A percentile compares a stretch with the other conserved stretches of the same genome.
phyloP scores from a whole-genome alignment of 305 asterid genomes.

The Lippia alba region DNA sequence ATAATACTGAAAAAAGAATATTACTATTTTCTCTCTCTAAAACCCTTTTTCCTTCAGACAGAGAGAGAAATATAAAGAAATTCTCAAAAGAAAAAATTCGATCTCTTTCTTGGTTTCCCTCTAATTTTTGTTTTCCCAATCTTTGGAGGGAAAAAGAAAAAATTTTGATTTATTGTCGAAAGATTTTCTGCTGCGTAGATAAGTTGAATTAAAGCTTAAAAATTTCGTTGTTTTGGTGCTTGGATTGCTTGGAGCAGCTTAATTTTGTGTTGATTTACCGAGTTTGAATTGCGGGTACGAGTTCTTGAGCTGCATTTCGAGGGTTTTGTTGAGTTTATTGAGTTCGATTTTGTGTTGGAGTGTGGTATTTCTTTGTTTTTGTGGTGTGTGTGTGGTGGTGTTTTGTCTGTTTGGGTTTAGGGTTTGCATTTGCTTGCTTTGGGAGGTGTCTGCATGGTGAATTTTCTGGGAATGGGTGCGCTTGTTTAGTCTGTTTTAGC shows the following conservation, averaged over 20 bases:
- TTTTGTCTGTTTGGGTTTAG: constrained; percentile 24
- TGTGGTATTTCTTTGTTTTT: constrained; percentile 5
- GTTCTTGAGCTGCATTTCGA: constrained; percentile 23
- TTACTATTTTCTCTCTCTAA: constrained; percentile 30
- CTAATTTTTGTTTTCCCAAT: constrained; percentile 38
- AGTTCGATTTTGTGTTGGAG: constrained; percentile 25
- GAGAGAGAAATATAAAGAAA: constrained; percentile 30
- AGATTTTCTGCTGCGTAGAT: background rate
- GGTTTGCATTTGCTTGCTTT: constrained; percentile 40
- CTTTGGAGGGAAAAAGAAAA: constrained; percentile 63
- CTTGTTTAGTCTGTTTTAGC: constrained; percentile 13
- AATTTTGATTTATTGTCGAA: constrained; percentile 32
- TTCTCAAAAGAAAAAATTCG: constrained; percentile 40
- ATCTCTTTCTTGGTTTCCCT: constrained; percentile 50
- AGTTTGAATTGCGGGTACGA: constrained; percentile 41
- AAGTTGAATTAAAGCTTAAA: constrained; percentile 21
- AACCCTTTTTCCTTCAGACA: constrained; percentile 32
- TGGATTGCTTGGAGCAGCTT: constrained; percentile 33
- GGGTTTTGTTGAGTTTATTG: constrained; percentile 10
- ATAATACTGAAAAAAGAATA: too few relatives aligned
- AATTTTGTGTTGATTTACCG: constrained; percentile 19
- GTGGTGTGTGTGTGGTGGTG: constrained; percentile 10
- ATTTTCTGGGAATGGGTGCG: constrained; percentile 21
- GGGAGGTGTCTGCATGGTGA: constrained; percentile 41
- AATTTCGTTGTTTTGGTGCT: constrained; percentile 25